These are phyloP conservation scores for Cupressus sempervirens DNA, from an alignment of 75 land plant species.

Conservation along the genomic window DNA sequence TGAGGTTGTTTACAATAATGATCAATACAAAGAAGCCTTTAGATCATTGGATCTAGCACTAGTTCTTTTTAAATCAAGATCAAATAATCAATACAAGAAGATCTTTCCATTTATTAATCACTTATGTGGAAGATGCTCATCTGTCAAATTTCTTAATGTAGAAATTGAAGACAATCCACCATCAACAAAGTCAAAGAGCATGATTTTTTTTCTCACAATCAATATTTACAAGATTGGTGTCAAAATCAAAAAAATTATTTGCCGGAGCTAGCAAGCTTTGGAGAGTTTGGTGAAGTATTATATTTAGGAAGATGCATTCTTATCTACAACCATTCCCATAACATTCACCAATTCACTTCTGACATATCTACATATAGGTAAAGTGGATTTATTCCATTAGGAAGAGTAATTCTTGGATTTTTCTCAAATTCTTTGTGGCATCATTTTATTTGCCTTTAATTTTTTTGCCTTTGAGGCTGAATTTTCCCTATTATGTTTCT, in stretches of 20 bases:
- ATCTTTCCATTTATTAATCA: conserved; percentile 62
- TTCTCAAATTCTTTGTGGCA: conserved; percentile 10
- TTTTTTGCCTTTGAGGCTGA: conserved; percentile 10
- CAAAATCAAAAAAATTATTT: conserved; percentile 67
- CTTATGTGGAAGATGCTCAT: conserved; percentile 65
- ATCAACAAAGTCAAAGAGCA: conserved; percentile 63
- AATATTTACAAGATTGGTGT: conserved; percentile 78
- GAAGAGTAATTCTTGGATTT: conserved; percentile 10
- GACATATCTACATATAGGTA: conserved; percentile 1
- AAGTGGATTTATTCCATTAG: conserved; percentile 12
- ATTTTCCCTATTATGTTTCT: conserved; percentile 12
- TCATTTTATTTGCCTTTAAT: conserved; percentile 1
- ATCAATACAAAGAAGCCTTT: conserved; percentile 62
- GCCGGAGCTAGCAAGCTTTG: conserved; percentile 61
- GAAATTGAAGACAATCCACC: conserved; percentile 52
- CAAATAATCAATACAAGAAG: conserved; percentile 40
- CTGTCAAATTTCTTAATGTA: conserved; percentile 83
- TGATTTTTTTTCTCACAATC: conserved; percentile 69
- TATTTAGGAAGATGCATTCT: conserved; percentile 19
- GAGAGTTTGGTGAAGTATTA: conserved; percentile 67
- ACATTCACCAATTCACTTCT: conserved; percentile 6
- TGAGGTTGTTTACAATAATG: conserved; percentile 53
- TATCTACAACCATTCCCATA: conserved; percentile 3
- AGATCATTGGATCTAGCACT: conserved; percentile 60
- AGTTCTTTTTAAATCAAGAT: conserved; percentile 55